Evolutionary conservation across 257 asterid genomes (phyloP).

Genomic region (Solanum tarapatanum): DNA sequence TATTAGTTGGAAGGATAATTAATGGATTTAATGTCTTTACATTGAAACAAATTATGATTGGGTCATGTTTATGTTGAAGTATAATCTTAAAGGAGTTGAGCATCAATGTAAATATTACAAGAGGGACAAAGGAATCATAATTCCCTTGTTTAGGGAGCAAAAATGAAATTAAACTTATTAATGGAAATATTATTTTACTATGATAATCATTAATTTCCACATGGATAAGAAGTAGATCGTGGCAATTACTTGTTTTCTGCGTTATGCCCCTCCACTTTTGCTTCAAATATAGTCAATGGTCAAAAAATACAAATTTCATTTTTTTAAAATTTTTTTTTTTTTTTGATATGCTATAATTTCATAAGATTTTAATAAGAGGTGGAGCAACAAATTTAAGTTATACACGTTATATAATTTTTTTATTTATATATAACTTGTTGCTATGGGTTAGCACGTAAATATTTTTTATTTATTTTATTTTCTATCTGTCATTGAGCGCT

Average conservation of each 20-base stretch:
- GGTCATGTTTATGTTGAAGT: background rate
- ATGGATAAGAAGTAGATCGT: background rate
- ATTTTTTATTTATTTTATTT: too few species aligned
- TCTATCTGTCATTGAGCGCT: accelerated
- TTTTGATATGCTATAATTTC: background rate
- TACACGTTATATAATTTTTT: background rate
- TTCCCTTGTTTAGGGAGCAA: background rate
- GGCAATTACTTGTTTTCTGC: background rate
- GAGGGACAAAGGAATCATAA: background rate
- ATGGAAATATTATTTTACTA: background rate
- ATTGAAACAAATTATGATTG: background rate
- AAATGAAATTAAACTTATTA: background rate
- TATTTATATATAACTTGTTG: background rate
- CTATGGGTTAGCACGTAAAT: background rate
- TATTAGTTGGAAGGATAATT: background rate
- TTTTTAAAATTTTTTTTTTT: background rate
- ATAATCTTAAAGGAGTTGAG: background rate
- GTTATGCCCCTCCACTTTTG: background rate
- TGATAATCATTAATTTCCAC: background rate
- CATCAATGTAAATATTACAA: background rate
- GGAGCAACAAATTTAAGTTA: background rate
- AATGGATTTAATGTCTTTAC: background rate
- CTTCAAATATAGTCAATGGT: background rate
- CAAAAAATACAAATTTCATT: background rate
- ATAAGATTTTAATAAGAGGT: background rate